Evolutionary conservation across 352 stramenopile genomes (phyloP).

Genomic region (Globisporangium okanoganense): DNA sequence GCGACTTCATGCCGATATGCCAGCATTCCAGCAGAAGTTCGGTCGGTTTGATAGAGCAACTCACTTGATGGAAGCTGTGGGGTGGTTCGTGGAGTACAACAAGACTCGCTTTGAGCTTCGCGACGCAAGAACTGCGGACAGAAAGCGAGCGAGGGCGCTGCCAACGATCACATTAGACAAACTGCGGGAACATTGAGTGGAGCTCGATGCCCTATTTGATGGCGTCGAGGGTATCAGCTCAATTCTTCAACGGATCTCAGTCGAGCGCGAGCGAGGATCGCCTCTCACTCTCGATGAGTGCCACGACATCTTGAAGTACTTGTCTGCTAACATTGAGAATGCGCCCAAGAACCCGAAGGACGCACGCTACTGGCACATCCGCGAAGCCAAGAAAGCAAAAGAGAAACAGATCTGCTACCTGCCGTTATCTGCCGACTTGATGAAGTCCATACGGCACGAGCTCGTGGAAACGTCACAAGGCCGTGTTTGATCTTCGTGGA

Average conservation of each 20-base stretch:
- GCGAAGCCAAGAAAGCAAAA: conserved; percentile 51
- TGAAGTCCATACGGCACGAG: conserved; percentile 60
- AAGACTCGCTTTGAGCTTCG: conserved; percentile 54
- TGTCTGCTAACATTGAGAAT: conserved; percentile 49
- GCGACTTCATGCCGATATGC: conserved; percentile 48
- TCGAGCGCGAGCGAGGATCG: conserved; percentile 18
- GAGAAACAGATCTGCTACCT: conserved; percentile 62
- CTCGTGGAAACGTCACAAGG: conserved; percentile 37
- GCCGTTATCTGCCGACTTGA: conserved; percentile 41
- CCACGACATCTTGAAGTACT: conserved; percentile 25
- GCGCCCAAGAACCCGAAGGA: conserved; percentile 72
- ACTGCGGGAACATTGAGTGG: conserved; percentile 43
- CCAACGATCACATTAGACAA: conserved; percentile 34
- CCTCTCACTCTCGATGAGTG: conserved; percentile 49
- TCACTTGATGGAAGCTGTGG: conserved; percentile 47
- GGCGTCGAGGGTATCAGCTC: conserved; percentile 60
- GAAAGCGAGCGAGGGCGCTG: conserved; percentile 41
- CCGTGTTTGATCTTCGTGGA: conserved; percentile 41
- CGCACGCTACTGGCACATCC: conserved; percentile 58
- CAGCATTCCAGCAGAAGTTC: conserved; percentile 58
- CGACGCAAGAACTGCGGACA: conserved; percentile 30
- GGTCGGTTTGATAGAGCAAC: conserved; percentile 57
- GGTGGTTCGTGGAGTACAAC: conserved; percentile 53
- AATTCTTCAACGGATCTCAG: conserved; percentile 45
- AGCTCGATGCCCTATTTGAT: conserved; percentile 54